These are phyloP conservation scores for Sphaceloma murrayae DNA, from an alignment of 2,329 filamentous ascomycete genomes.

Conservation along the genomic window DNA sequence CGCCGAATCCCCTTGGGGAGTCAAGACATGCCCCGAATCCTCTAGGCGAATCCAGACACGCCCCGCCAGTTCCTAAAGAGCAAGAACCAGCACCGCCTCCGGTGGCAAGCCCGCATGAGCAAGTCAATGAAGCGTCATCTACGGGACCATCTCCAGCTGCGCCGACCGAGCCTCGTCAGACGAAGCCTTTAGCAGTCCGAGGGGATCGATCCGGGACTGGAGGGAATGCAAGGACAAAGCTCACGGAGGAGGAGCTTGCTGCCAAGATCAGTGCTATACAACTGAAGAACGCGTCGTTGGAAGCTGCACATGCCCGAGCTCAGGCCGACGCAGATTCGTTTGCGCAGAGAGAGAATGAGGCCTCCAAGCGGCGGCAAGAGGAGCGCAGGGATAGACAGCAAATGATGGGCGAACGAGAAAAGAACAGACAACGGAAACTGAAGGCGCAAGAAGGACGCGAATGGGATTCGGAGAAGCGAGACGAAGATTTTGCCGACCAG, in stretches of 20 bases:
- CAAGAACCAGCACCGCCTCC: conserved; percentile 18
- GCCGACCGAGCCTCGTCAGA: conserved; percentile 20
- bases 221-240: conserved; percentile 42
- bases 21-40: conserved; percentile 17
- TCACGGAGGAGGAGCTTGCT: conserved; percentile 55
- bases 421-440: conserved; percentile 50
- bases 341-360: conserved; percentile 49
- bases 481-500: conserved; percentile 42
- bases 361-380: conserved; percentile 42
- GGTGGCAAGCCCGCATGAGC: conserved; percentile 17
- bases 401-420: conserved; percentile 55
- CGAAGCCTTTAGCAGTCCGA: conserved; percentile 24
- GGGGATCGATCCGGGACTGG: conserved; percentile 30
- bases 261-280: conserved; percentile 52
- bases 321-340: conserved; percentile 59
- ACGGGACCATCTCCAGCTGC: conserved; percentile 16
- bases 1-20: conserved; percentile 12
- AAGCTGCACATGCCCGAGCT: conserved; percentile 53
- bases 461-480: conserved; percentile 53
- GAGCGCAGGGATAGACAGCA: conserved; percentile 45
- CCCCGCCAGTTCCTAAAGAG: neutral
- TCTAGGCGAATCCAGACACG: conserved; percentile 12
- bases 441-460: conserved; percentile 49
- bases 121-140: conserved; percentile 7
- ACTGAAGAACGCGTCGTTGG: conserved; percentile 50